Evolutionary conservation across 176 grass and related monocot species (phyloP), one percentile per base, ranked within the genome.

Genomic region (Musa troglodytarum): DNA sequence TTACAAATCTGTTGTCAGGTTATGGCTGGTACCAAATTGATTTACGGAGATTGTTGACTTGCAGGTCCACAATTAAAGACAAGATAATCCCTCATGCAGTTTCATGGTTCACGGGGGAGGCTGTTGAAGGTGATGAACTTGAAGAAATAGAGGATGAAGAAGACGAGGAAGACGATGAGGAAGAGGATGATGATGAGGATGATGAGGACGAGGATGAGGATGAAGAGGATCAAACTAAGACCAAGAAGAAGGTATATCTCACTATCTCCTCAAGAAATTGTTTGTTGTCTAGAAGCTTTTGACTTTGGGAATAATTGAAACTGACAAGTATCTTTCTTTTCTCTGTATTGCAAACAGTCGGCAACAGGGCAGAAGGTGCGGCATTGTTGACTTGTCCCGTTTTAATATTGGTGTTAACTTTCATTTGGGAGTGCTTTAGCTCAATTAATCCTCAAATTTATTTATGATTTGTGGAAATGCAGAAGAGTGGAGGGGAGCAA

Each of bases 41-140:
- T 13, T 69, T 26, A 17, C 6, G 11, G 3, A 2, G 29, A 29
- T 49, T 29, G 16, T n/a, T 59, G 53, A 2, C 8, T 6, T 49
- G 25, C 73, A 75, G 73, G 54, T 75, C 54, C 26, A 56, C 54
- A n/a, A 59, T 75, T 49, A 59, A 54, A 61, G 73, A 75, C 73
- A 75, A 75, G 54, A 75, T 75, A 49, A 75, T 75, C n/a, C 54
- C 73, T 59, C 73, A 49, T 74, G 72, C 72, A 19, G 72, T 74
- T 74, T 74, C 72, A n/a, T 74, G 72, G 72, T 74, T 58, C 54
- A 74, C 72, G 15, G 72, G 72, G 52, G 72, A 74, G 53, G 72
- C 72, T 74, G 12, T 74, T 10, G n/a, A 74, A 53, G 54, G 11
- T 34, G 72, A 74, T 59, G 72, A 74, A 49, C 29, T 69, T 74